These are phyloP conservation scores for Boletus mariae DNA, from an alignment of 1,284 basidiomycete genomes.

Conservation along the genomic window DNA sequence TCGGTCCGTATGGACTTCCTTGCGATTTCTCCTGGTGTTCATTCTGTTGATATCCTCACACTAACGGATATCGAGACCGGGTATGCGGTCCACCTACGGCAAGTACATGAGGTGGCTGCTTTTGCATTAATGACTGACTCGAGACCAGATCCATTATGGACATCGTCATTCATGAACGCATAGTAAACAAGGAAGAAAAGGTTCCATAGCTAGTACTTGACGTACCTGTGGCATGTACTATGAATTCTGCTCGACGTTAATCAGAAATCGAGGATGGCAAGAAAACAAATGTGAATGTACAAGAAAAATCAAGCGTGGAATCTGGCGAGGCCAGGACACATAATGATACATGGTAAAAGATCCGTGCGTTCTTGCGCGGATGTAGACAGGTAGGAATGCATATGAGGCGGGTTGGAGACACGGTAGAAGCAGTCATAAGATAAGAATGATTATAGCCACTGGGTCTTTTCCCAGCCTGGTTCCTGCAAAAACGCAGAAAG, in stretches of 20 bases:
- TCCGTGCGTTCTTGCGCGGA: constrained; percentile 6
- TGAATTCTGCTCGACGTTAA: constrained; percentile 1
- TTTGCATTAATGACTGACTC: constrained; percentile 6
- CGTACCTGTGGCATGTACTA: constrained; percentile 12
- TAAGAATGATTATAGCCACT: constrained; percentile 59
- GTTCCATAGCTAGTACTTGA: constrained; percentile 15
- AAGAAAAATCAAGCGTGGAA: constrained; percentile 20
- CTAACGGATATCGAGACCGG: constrained; percentile 73
- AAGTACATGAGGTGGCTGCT: constrained; percentile 14
- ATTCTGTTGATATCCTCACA: constrained; percentile 69
- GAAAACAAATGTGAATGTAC: constrained; percentile 24
- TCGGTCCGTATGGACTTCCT: constrained; percentile 85
- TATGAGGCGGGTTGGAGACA: neutral
- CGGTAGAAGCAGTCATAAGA: neutral
- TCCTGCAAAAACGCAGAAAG: constrained; percentile 96
- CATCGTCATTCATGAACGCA: constrained; percentile 57
- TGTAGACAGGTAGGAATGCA: constrained; percentile 2
- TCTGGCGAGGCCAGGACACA: constrained; percentile 11
- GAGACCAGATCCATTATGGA: constrained; percentile 58
- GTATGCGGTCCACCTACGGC: constrained; percentile 73
- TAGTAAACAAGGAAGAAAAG: constrained; percentile 1
- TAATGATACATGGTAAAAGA: constrained; percentile 25
- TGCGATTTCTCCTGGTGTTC: constrained; percentile 76
- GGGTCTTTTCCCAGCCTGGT: constrained; percentile 76
- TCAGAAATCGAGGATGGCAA: constrained; percentile 8